Evolutionary conservation across 169 alveolate species (phyloP), one percentile per base, ranked within the genome.

Genomic region (Cryptosporidium sp.): DNA sequence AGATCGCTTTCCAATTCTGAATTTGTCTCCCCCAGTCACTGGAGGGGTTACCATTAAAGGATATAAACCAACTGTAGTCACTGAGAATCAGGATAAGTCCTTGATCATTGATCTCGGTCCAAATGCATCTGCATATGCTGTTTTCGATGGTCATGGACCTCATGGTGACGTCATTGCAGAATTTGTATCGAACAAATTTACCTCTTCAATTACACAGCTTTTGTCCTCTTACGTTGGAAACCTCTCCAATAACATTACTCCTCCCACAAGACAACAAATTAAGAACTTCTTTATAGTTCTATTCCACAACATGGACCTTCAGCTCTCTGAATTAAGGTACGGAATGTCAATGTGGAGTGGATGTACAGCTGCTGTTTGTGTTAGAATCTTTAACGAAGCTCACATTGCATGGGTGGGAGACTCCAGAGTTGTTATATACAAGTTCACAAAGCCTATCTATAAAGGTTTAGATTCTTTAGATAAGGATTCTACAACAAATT

Each of bases 321-420:
- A 80, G 68, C 73, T 80, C 42, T 80, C 89, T 7, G 89, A 80
- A 80, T 39, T 80, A 21, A 60, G 35, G 16, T 80, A 60, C 62
- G 89, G 89, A 31, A 80, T 80, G 26, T 80, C 89, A 14, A 44
- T 80, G 56, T 80, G 89, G 89, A 80, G 89, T 67, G 89, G 89
- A 26, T 80, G 89, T 48, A 80, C 89, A 21, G 89, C 89, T 31
- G 89, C 89, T 1, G 45, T 80, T 4, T 80, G 89, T 14, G 18
- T 80, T 21, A 29, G 62, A n/a, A 60, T 62, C n/a, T 37, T 14
- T 80, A 33, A 44, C 12, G 80, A 80, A 44, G 69, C 65, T 26
- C 89, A 80, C 42, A 80, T 80, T 31, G 89, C 89, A 10, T 80
- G 89, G 89, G 89, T 65, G 62, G 89, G 89, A 4, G 89, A 80